These are phyloP conservation scores for Apiospora rasikravindrae DNA, from an alignment of 2,329 filamentous ascomycete genomes.

Conservation along the genomic window DNA sequence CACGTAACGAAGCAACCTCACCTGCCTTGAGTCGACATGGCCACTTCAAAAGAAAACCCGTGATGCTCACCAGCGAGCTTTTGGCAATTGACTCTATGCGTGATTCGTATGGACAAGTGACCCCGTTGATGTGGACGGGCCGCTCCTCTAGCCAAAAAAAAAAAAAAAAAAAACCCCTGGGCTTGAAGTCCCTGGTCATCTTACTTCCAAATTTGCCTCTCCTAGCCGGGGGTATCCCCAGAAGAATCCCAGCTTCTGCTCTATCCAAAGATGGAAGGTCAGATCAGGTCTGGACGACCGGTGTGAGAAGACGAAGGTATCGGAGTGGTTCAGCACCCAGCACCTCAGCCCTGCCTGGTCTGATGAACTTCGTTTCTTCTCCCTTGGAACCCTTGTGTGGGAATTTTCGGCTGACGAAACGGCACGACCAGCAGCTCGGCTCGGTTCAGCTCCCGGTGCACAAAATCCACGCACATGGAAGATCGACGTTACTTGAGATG, in stretches of 20 bases:
- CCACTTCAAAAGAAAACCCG: background rate
- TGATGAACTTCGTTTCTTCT: background rate
- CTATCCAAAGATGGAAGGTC: background rate
- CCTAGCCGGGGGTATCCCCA: background rate
- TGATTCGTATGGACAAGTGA: background rate
- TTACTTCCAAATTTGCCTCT: background rate
- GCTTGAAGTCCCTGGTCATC: background rate
- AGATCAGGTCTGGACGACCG: background rate
- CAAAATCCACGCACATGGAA: no score
- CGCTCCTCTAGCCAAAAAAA: background rate
- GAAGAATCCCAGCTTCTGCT: background rate
- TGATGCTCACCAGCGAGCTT: no score
- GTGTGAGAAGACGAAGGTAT: background rate
- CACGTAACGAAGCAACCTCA: background rate
- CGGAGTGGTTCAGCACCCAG: background rate
- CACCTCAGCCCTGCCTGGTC: background rate
- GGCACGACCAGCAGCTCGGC: background rate
- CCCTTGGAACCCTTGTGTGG: background rate
- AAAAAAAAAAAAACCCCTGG: no score
- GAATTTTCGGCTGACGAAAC: background rate
- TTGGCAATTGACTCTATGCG: background rate
- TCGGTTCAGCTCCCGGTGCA: no score
- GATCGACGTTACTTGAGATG: no score
- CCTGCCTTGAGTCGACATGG: background rate
- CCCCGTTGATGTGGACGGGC: background rate